phyloP scores from a whole-genome alignment of 495 filamentous ascomycete genomes.

The Delitschia confertaspora region DNA sequence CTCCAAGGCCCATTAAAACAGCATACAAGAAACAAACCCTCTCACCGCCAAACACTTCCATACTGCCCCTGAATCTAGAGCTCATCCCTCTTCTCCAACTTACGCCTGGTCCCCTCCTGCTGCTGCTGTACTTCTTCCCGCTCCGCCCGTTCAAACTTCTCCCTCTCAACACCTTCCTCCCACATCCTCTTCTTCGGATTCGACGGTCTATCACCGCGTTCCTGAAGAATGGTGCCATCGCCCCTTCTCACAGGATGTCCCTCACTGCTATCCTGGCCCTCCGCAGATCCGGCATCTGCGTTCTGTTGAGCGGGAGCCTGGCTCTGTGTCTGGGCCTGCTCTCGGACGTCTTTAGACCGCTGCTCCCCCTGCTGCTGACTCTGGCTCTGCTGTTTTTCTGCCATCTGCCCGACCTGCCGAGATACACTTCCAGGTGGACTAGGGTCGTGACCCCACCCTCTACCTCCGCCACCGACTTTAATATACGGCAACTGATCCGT shows the following conservation, averaged over 20 bases:
- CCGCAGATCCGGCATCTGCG: no score
- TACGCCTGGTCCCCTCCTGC: not conserved
- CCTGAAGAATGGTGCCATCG: slow-evolving; percentile 35
- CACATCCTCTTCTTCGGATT: slow-evolving; percentile 84
- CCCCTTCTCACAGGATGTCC: slow-evolving; percentile 32
- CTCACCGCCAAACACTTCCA: no score
- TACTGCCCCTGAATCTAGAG: slow-evolving; percentile 38
- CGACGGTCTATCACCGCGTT: slow-evolving; percentile 37
- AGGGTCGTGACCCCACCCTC: slow-evolving; percentile 33
- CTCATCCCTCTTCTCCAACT: slow-evolving; percentile 43
- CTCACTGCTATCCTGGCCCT: slow-evolving; percentile 19
- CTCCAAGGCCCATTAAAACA: no score
- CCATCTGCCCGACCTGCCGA: slow-evolving; percentile 48
- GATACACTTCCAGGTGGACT: slow-evolving; percentile 40
- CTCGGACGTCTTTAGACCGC: not conserved
- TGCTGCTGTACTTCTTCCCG: not conserved
- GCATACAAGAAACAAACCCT: no score
- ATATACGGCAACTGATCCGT: slow-evolving; percentile 30
- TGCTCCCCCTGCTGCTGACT: slow-evolving; percentile 9
- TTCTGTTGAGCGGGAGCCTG: not conserved
- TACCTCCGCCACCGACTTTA: slow-evolving; percentile 36
- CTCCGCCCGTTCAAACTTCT: slow-evolving; percentile 32
- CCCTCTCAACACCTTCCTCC: slow-evolving; percentile 48
- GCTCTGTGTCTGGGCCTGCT: no score
- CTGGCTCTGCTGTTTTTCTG: slow-evolving; percentile 42